Conservation (phyloP, 257 asterid genomes). For the Forsythia suspensa region DNA sequence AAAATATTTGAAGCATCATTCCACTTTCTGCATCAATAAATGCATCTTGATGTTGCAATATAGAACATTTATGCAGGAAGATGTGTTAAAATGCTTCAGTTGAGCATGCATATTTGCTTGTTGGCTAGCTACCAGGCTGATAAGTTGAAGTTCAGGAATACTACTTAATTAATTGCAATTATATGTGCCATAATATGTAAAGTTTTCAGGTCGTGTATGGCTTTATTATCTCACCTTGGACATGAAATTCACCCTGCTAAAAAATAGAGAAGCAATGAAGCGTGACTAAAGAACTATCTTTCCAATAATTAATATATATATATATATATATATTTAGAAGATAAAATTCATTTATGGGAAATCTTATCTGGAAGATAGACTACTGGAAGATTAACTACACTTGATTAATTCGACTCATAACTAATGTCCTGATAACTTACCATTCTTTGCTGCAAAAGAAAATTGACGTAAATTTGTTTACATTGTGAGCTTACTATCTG, state of each 20-base stretch:
- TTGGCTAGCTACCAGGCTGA: too few relatives aligned
- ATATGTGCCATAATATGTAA: background rate
- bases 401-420: slow-evolving; percentile 2
- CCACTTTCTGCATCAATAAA: too few relatives aligned
- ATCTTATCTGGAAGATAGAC: background rate
- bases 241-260: background rate
- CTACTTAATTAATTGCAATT: background rate
- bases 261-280: background rate
- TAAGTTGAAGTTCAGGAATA: background rate
- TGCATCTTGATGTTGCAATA: too few relatives aligned
- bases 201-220: background rate
- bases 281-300: background rate
- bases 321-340: too few relatives aligned
- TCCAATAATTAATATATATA: background rate
- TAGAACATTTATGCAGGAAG: too few relatives aligned
- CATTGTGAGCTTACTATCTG: slow-evolving; percentile 12
- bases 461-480: background rate
- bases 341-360: background rate
- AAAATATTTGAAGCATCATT: too few relatives aligned
- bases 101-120: too few relatives aligned
- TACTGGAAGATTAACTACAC: background rate
- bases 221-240: background rate
- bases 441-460: background rate
- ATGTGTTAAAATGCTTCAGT: too few relatives aligned
- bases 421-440: background rate